Evolutionary conservation across 345 rosid genomes (phyloP).

Genomic region (Sonneratia alba): DNA sequence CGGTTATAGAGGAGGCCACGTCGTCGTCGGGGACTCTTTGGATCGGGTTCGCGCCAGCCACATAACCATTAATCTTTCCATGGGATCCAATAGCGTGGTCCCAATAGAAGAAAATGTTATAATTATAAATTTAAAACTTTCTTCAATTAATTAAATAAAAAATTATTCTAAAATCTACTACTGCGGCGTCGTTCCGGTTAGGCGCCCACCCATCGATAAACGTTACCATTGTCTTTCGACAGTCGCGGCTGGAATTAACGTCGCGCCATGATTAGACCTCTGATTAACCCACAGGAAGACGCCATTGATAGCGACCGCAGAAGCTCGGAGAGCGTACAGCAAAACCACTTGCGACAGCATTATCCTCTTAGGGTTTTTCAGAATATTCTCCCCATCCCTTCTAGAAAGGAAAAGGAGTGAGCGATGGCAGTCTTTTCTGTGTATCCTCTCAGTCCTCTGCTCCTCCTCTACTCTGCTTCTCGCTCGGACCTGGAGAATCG

Average conservation of each 20-base stretch:
- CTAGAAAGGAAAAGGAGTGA: not conserved
- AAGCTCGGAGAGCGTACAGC: not conserved
- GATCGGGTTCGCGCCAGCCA: constrained; percentile 37
- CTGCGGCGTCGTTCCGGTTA: not conserved
- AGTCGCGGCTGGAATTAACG: not conserved
- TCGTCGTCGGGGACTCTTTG: constrained; percentile 7
- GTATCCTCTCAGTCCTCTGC: constrained; percentile 2
- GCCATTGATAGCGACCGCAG: constrained; percentile 8
- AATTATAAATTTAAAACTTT: too few relatives aligned
- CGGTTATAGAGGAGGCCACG: constrained; percentile 31
- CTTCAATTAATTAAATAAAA: too few relatives aligned
- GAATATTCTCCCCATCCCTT: constrained; percentile 9
- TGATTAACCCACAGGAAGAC: not conserved
- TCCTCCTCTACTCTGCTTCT: not conserved
- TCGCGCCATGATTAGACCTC: not conserved
- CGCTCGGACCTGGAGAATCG: not conserved
- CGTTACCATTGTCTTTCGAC: not conserved
- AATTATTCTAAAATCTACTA: not conserved
- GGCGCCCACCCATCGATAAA: not conserved
- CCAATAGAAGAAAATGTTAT: too few relatives aligned
- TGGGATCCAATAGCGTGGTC: not conserved
- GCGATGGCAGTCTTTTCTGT: constrained; percentile 11
- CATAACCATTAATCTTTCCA: not conserved
- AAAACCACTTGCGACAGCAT: not conserved
- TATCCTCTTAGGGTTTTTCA: constrained; percentile 17